Evolutionary conservation across 2,329 filamentous ascomycete species (phyloP).

Genomic region (Aphanoascus verrucosus): DNA sequence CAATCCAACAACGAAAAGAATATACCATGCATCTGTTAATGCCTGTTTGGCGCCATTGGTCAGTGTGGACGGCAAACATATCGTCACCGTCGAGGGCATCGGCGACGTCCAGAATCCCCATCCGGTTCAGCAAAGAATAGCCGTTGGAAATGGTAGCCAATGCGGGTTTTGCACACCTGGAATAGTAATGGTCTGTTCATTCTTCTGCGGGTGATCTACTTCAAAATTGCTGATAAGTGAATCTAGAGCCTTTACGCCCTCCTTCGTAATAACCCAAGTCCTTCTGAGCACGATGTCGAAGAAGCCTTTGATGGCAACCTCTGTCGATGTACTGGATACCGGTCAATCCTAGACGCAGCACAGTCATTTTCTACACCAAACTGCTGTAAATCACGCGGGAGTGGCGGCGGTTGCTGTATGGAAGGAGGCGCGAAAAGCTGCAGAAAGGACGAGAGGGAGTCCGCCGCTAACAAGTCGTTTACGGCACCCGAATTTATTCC

Average conservation of each 20-base stretch:
- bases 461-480: slow-evolving; percentile 47
- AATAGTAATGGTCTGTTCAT: slow-evolving; percentile 63
- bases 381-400: slow-evolving; percentile 47
- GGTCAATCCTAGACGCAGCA: slow-evolving; percentile 86
- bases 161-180: slow-evolving; percentile 95
- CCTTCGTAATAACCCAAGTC: slow-evolving; percentile 68
- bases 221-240: background rate
- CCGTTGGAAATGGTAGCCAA: slow-evolving; percentile 83
- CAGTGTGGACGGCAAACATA: slow-evolving; percentile 93
- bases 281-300: slow-evolving; percentile 73
- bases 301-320: slow-evolving; percentile 96
- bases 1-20: slow-evolving; percentile 81
- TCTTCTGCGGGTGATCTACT: background rate
- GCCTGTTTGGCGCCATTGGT: slow-evolving; percentile 87
- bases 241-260: slow-evolving; percentile 75
- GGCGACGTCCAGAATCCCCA: slow-evolving; percentile 79
- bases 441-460: slow-evolving; percentile 28
- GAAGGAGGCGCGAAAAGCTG: slow-evolving; percentile 53
- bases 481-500: slow-evolving; percentile 86
- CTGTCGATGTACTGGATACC: slow-evolving; percentile 89
- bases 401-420: slow-evolving; percentile 65
- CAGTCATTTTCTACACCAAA: slow-evolving; percentile 57
- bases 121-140: slow-evolving; percentile 80
- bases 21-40: slow-evolving; percentile 95
- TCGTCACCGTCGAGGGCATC: slow-evolving; percentile 95